Percentiles rank a stretch among this genome's conserved stretches.
phyloP scores from a whole-genome alignment of 2,329 filamentous ascomycete genomes.

The Drechmeria coniospora region DNA sequence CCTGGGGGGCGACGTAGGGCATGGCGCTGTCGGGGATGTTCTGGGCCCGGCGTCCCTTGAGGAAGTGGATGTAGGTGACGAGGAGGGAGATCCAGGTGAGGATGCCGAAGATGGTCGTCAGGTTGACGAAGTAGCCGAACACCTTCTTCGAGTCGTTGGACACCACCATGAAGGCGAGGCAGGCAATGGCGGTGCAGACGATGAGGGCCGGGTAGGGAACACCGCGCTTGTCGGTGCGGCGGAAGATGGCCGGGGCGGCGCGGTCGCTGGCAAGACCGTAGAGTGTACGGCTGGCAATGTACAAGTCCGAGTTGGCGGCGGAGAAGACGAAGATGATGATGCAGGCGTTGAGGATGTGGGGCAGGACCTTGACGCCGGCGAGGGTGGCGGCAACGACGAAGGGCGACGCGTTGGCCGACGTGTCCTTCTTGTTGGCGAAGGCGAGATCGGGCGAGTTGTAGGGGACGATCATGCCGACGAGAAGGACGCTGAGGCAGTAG shows the following conservation, averaged over 20 bases:
- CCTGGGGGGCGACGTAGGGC: slow-evolving; percentile 55
- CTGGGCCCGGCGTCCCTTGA: slow-evolving; percentile 46
- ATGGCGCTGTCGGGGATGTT: slow-evolving; percentile 37
- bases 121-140: slow-evolving; percentile 52
- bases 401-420: slow-evolving; percentile 38
- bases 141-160: slow-evolving; percentile 37
- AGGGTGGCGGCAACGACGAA: slow-evolving; percentile 60
- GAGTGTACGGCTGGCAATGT: slow-evolving; percentile 58
- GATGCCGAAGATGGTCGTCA: slow-evolving; percentile 51
- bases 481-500: slow-evolving; percentile 58
- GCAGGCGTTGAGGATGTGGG: slow-evolving; percentile 56
- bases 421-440: slow-evolving; percentile 33
- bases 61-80: slow-evolving; percentile 51
- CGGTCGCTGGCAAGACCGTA: slow-evolving; percentile 59
- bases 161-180: slow-evolving; percentile 56
- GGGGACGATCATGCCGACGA: slow-evolving; percentile 63
- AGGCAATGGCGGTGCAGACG: slow-evolving; percentile 43
- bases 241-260: slow-evolving; percentile 57
- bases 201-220: slow-evolving; percentile 54
- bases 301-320: slow-evolving; percentile 63
- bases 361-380: slow-evolving; percentile 45
- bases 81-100: slow-evolving; percentile 54
- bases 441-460: slow-evolving; percentile 47
- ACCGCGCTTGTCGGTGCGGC: slow-evolving; percentile 53
- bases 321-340: slow-evolving; percentile 65